Conservation (phyloP, 2,329 filamentous ascomycete species). For the Cryphonectria naterciae region DNA sequence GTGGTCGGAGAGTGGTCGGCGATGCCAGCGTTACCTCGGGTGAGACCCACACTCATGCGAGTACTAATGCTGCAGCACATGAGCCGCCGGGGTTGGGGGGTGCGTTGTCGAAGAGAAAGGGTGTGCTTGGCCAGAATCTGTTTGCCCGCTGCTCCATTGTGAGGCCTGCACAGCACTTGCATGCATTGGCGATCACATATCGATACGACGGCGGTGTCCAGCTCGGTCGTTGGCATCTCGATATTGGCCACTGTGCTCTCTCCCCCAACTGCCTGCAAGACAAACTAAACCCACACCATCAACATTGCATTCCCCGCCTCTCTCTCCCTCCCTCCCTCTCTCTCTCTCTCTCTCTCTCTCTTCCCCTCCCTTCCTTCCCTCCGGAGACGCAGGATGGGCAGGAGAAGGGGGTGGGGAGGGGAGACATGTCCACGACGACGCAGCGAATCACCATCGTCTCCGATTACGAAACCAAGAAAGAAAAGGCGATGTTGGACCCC, state of each 20-base stretch:
- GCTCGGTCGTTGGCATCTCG: neutral
- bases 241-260: neutral
- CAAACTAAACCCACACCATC: neutral
- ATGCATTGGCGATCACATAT: constrained; percentile 7
- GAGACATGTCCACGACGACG: neutral
- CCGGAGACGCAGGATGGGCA: neutral
- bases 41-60: neutral
- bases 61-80: neutral
- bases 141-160: neutral
- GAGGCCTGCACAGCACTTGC: neutral
- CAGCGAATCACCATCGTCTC: neutral
- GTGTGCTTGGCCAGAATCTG: neutral
- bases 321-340: too few species aligned
- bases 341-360: too few species aligned
- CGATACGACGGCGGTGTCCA: neutral
- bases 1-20: neutral
- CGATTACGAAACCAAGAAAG: neutral
- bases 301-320: neutral
- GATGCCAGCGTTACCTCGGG: neutral
- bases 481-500: neutral
- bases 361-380: neutral
- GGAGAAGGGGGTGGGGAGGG: too few species aligned
- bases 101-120: neutral
- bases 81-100: neutral
- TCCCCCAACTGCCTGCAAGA: neutral